Conservation (phyloP, 495 filamentous ascomycete species). For the Entonaema liquescens region DNA sequence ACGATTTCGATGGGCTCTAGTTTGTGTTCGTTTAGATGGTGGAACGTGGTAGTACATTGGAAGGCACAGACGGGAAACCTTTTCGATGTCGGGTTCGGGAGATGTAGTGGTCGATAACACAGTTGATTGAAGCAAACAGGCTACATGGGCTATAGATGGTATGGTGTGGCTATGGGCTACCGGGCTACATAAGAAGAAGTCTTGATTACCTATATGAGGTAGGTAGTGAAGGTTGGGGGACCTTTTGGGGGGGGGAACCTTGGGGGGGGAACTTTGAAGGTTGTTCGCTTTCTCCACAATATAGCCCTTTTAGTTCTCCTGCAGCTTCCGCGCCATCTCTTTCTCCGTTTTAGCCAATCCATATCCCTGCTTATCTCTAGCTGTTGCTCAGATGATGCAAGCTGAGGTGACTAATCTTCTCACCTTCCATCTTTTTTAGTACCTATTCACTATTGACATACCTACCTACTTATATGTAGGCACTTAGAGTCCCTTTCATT, state of each 20-base stretch:
- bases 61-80: slow-evolving; percentile 13
- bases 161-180: background rate
- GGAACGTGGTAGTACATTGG: slow-evolving; percentile 42
- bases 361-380: slow-evolving; percentile 19
- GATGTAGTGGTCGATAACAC: slow-evolving; percentile 18
- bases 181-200: background rate
- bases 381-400: slow-evolving; percentile 24
- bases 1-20: slow-evolving; percentile 25
- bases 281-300: slow-evolving; percentile 41
- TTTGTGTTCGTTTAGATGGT: slow-evolving; percentile 21
- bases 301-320: slow-evolving; percentile 36
- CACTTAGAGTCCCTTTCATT: background rate
- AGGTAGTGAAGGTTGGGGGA: slow-evolving; percentile 12
- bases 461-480: no score
- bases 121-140: slow-evolving; percentile 17
- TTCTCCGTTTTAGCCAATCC: slow-evolving; percentile 40
- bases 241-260: background rate
- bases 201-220: slow-evolving; percentile 7
- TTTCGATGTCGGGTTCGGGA: slow-evolving; percentile 14
- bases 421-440: slow-evolving; percentile 21
- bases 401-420: slow-evolving; percentile 24
- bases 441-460: no score
- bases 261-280: slow-evolving; percentile 12
- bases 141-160: slow-evolving; percentile 11
- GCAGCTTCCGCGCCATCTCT: slow-evolving; percentile 40